Conservation (phyloP, 2,329 filamentous ascomycete genomes). For the Cladosporium sp. region DNA sequence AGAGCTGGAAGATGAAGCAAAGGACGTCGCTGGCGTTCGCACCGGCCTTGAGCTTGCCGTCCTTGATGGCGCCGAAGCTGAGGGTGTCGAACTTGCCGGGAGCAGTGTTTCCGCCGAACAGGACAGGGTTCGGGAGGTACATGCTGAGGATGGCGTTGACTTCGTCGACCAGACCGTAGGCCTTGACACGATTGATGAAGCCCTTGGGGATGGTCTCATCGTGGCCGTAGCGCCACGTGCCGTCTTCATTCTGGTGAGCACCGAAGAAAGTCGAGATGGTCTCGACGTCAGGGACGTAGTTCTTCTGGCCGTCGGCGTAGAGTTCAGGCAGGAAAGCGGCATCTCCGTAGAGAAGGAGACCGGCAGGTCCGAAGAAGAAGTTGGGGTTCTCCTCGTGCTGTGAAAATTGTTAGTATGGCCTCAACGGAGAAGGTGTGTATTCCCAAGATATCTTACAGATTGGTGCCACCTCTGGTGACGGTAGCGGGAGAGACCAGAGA, state of each 20-base stretch:
- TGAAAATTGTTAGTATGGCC: background rate
- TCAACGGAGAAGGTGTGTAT: background rate
- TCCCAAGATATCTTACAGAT: conserved; percentile 24
- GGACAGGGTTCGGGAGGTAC: conserved; percentile 45
- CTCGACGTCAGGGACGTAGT: conserved; percentile 19
- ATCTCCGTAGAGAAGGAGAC: conserved; percentile 43
- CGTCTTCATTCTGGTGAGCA: conserved; percentile 38
- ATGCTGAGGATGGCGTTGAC: conserved; percentile 21
- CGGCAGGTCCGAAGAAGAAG: conserved; percentile 46
- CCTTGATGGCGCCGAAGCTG: conserved; percentile 39
- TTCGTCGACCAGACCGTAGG: conserved; percentile 11
- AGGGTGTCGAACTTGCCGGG: conserved; percentile 42
- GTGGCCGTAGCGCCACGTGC: conserved; percentile 42
- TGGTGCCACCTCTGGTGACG: conserved; percentile 44
- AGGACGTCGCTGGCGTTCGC: conserved; percentile 30
- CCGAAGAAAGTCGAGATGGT: conserved; percentile 26
- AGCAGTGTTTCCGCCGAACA: conserved; percentile 46
- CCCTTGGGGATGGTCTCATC: conserved; percentile 10
- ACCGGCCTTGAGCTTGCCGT: conserved; percentile 38
- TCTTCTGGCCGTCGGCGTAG: conserved; percentile 10
- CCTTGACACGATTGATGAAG: conserved; percentile 1
- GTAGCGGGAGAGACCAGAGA: conserved; percentile 32
- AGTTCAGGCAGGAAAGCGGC: conserved; percentile 47
- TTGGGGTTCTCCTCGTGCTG: conserved; percentile 38
- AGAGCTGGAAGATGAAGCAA: conserved; percentile 46